Conservation (phyloP, 352 stramenopile species). For the Plasmopara muralis region DNA sequence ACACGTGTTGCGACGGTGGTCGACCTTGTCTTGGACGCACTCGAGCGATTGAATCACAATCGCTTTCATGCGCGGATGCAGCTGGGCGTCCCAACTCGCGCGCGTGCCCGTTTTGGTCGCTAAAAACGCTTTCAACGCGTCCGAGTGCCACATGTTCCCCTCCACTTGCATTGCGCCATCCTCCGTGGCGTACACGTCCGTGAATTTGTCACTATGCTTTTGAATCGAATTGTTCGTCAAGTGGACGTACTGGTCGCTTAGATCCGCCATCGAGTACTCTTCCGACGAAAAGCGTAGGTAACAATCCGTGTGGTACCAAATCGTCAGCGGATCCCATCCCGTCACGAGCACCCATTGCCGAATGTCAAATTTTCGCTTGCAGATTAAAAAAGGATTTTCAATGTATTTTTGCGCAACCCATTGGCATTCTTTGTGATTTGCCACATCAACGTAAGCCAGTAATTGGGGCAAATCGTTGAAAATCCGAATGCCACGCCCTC, state of each 20-base stretch:
- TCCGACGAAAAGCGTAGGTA: slow-evolving; percentile 90
- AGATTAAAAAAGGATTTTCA: slow-evolving; percentile 80
- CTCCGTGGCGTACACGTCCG: slow-evolving; percentile 62
- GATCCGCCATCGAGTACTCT: slow-evolving; percentile 69
- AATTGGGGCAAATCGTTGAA: slow-evolving; percentile 81
- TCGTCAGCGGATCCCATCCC: slow-evolving; percentile 89
- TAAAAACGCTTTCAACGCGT: slow-evolving; percentile 65
- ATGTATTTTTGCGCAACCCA: slow-evolving; percentile 89
- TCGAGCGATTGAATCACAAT: slow-evolving; percentile 80
- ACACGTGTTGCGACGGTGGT: slow-evolving; percentile 86
- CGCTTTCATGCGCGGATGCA: slow-evolving; percentile 83
- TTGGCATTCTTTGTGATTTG: slow-evolving; percentile 82
- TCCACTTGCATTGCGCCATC: slow-evolving; percentile 55
- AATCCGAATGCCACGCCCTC: slow-evolving; percentile 81
- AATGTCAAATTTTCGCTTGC: slow-evolving; percentile 90
- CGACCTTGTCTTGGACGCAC: slow-evolving; percentile 83
- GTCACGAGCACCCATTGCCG: slow-evolving; percentile 91
- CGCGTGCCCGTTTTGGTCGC: slow-evolving; percentile 20
- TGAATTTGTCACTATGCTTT: slow-evolving; percentile 89
- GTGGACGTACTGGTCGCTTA: slow-evolving; percentile 87
- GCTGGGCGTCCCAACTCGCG: slow-evolving; percentile 33
- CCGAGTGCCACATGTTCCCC: slow-evolving; percentile 73
- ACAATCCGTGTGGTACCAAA: slow-evolving; percentile 90
- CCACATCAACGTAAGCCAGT: slow-evolving; percentile 78
- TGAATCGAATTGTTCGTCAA: slow-evolving; percentile 93